phyloP scores from a whole-genome alignment of 768 basidiomycete genomes.

The Pluteus cervinus region DNA sequence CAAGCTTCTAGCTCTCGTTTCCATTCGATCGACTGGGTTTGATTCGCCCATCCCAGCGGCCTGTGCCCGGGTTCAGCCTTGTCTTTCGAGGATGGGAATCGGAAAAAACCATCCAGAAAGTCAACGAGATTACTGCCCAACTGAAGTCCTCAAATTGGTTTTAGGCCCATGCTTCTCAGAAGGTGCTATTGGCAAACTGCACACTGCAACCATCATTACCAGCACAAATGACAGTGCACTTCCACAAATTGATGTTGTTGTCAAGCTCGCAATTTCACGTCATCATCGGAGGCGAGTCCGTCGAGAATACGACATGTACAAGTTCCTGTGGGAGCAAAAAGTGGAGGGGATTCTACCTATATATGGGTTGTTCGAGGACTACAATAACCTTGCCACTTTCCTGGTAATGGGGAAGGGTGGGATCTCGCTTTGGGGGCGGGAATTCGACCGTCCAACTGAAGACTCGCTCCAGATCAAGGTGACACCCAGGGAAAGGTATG shows the following conservation, averaged over 20 bases:
- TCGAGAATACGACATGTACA: conserved; percentile 1
- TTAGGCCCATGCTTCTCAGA: background rate
- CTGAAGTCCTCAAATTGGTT: background rate
- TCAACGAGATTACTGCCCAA: background rate
- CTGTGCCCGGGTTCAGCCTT: no score
- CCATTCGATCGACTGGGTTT: no score
- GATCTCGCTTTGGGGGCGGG: background rate
- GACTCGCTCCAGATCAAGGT: no score
- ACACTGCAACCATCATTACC: background rate
- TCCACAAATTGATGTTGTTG: background rate
- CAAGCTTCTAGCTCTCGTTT: no score
- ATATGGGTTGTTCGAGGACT: background rate
- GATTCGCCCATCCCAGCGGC: no score
- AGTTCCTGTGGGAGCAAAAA: background rate
- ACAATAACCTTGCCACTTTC: background rate
- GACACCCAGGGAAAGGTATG: no score
- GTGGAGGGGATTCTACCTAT: background rate
- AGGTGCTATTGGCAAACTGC: conserved; percentile 1
- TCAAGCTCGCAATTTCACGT: conserved; percentile 1
- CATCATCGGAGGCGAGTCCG: background rate
- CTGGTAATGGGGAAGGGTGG: conserved; percentile 3
- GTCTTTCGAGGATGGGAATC: no score
- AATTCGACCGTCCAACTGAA: no score
- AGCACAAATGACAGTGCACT: background rate
- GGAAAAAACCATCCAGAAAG: no score